phyloP scores from a whole-genome alignment of 2,329 filamentous ascomycete species.

The Talaromyces islandicus region DNA sequence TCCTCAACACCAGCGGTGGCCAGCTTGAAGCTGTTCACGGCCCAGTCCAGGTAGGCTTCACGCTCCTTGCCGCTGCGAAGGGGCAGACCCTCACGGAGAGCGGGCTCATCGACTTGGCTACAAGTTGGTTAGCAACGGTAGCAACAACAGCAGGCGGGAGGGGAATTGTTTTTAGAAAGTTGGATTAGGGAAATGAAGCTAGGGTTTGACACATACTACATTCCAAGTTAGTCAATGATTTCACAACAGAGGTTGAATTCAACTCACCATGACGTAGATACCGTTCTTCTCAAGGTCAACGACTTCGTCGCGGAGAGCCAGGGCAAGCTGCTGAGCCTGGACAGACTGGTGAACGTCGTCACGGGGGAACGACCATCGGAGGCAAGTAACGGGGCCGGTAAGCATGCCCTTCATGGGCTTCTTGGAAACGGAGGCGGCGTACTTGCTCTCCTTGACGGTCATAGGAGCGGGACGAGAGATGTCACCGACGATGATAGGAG shows the following conservation, averaged over 20 bases:
- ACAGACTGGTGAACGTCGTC: constrained; percentile 98
- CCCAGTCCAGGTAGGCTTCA: constrained; percentile 95
- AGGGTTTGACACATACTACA: background rate
- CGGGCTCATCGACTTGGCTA: constrained; percentile 94
- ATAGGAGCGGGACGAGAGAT: constrained; percentile 94
- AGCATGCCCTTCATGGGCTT: constrained; percentile 99
- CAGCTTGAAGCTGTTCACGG: constrained; percentile 96
- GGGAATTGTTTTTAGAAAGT: background rate
- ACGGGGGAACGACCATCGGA: constrained; percentile 99
- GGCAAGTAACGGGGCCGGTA: constrained; percentile 96
- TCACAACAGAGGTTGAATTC: background rate
- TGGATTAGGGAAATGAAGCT: background rate
- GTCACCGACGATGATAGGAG: constrained; percentile 97
- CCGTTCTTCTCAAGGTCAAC: constrained; percentile 95
- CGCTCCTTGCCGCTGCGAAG: constrained; percentile 91
- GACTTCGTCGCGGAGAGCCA: constrained; percentile 97
- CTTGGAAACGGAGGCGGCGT: constrained; percentile 89
- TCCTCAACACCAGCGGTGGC: constrained; percentile 89
- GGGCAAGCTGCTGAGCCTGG: constrained; percentile 96
- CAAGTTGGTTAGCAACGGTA: background rate
- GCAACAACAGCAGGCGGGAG: background rate
- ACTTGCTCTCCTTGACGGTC: constrained; percentile 99
- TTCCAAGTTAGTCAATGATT: background rate
- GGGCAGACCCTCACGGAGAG: constrained; percentile 97
- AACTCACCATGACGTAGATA: constrained; percentile 70